Percentiles rank a stretch among this genome's conserved stretches.
These are phyloP conservation scores for Acacia confusa DNA, from an alignment of 306 rosid genomes.

Conservation along the genomic window DNA sequence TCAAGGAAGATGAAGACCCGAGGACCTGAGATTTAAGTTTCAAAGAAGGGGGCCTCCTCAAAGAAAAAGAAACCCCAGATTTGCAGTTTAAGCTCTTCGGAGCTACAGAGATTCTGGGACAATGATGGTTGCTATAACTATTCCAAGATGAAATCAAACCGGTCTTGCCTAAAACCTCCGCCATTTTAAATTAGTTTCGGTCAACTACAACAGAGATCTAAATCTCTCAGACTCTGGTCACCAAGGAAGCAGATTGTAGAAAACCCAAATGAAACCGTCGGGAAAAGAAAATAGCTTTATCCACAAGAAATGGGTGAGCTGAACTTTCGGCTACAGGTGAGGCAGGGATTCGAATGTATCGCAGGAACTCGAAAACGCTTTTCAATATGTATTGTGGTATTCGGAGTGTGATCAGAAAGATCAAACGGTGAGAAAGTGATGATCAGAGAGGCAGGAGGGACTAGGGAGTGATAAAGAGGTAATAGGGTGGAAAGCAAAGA, in stretches of 20 bases:
- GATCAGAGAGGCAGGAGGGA: background rate
- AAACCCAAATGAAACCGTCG: background rate
- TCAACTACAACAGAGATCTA: background rate
- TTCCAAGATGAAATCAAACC: conserved; percentile 49
- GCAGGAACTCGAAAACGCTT: background rate
- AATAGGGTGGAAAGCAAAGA: background rate
- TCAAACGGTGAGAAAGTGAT: conserved; percentile 25
- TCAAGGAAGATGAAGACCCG: conserved; percentile 35
- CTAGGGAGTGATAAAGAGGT: background rate
- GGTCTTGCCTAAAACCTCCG: conserved; percentile 50
- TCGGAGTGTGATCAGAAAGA: background rate
- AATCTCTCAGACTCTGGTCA: background rate
- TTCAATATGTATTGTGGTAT: background rate
- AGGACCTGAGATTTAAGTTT: conserved; percentile 42
- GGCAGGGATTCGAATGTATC: background rate
- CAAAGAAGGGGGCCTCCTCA: conserved; percentile 37
- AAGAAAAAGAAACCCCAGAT: conserved; percentile 25
- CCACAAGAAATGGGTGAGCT: conserved; percentile 28
- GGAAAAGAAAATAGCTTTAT: conserved; percentile 30
- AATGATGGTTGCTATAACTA: conserved; percentile 14
- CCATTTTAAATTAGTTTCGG: conserved; percentile 41
- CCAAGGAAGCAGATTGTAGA: background rate
- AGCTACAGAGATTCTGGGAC: conserved; percentile 32
- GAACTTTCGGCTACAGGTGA: background rate
- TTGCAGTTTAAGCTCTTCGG: conserved; percentile 35